Evolutionary conservation across 2,329 filamentous ascomycete genomes (phyloP).

Genomic region (Peltaster fructicola): DNA sequence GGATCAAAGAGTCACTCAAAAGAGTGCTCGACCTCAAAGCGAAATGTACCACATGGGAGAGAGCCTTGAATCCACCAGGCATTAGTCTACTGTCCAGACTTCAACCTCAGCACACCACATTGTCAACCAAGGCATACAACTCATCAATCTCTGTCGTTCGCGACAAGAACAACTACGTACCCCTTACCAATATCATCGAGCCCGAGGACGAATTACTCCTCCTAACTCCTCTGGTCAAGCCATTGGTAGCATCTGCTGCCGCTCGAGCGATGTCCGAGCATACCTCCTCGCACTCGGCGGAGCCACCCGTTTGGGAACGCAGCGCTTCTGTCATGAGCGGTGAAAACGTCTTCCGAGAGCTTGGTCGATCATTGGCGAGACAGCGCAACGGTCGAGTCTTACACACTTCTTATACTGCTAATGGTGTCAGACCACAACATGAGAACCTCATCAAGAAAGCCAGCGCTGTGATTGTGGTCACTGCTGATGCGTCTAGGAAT

Average conservation of each 20-base stretch:
- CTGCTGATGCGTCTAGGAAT: constrained; percentile 85
- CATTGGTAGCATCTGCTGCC: constrained; percentile 73
- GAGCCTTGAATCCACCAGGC: constrained; percentile 74
- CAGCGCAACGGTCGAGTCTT: constrained; percentile 72
- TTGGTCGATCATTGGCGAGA: constrained; percentile 73
- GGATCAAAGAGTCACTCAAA: constrained; percentile 63
- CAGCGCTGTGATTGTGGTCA: constrained; percentile 75
- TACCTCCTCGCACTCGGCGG: constrained; percentile 38
- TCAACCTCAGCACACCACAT: constrained; percentile 61
- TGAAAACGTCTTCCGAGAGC: constrained; percentile 78
- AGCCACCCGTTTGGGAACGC: constrained; percentile 37
- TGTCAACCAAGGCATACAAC: constrained; percentile 78
- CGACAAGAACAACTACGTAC: constrained; percentile 71
- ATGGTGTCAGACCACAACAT: constrained; percentile 79
- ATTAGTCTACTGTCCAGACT: constrained; percentile 59
- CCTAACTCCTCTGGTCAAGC: constrained; percentile 77
- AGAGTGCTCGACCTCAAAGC: constrained; percentile 68
- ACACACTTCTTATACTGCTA: constrained; percentile 89
- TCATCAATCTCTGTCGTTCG: constrained; percentile 83
- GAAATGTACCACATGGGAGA: constrained; percentile 75
- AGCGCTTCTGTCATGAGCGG: constrained; percentile 64
- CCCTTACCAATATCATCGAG: constrained; percentile 64
- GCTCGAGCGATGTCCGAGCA: constrained; percentile 52
- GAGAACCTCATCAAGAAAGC: constrained; percentile 83
- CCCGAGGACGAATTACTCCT: constrained; percentile 78